phyloP scores from a whole-genome alignment of 1,284 basidiomycete genomes.

The Earliella scabrosa region DNA sequence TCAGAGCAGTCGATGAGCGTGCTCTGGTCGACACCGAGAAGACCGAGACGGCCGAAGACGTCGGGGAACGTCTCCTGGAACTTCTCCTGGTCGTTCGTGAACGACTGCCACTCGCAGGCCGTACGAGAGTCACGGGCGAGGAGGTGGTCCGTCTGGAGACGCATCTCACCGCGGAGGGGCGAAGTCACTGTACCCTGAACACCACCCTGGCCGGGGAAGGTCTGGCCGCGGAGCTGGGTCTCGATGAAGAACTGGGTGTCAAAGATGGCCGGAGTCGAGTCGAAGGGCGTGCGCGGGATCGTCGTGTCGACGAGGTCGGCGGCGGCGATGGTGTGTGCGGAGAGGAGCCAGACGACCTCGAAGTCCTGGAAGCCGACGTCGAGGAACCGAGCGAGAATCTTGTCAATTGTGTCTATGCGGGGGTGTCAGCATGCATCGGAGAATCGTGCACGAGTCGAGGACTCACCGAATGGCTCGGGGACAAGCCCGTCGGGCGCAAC shows the following conservation, averaged over 20 bases:
- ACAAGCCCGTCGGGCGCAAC: background rate
- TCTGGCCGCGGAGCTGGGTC: constrained; percentile 31
- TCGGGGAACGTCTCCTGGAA: constrained; percentile 1
- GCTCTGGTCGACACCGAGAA: constrained; percentile 2
- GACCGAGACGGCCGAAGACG: background rate
- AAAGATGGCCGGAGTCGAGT: constrained; percentile 1
- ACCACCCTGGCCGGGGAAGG: constrained; percentile 30
- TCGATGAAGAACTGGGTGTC: constrained; percentile 3
- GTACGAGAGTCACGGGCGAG: background rate
- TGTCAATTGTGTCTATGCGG: background rate
- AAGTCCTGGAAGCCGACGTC: constrained; percentile 14
- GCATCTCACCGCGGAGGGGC: constrained; percentile 28
- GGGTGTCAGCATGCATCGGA: background rate
- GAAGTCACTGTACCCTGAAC: constrained; percentile 11
- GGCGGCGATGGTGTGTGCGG: background rate
- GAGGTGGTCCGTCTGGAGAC: background rate
- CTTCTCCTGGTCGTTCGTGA: constrained; percentile 5
- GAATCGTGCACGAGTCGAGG: background rate
- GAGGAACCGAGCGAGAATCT: constrained; percentile 7
- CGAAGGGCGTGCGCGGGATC: constrained; percentile 3
- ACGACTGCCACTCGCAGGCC: constrained; percentile 3
- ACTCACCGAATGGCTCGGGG: constrained; percentile 1
- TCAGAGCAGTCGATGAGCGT: constrained; percentile 27
- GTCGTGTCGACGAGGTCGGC: background rate
- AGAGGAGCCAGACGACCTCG: constrained; percentile 15